phyloP scores from a whole-genome alignment of 768 basidiomycete genomes.

The Dioszegia aurantiaca region DNA sequence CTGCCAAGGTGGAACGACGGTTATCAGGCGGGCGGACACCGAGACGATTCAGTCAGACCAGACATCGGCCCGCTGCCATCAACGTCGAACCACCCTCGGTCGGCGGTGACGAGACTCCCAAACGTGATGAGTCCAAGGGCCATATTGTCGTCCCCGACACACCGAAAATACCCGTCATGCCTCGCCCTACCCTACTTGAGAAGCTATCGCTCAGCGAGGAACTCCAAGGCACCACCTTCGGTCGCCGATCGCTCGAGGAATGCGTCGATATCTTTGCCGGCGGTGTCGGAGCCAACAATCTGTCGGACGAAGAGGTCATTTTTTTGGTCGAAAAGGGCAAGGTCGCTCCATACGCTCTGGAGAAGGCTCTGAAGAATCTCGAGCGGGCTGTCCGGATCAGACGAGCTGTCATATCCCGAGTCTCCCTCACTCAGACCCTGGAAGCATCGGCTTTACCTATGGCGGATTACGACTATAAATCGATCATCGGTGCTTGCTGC shows the following conservation, averaged over 20 bases:
- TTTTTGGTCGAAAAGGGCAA: slow-evolving; percentile 83
- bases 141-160: slow-evolving; percentile 34
- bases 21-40: slow-evolving; percentile 12
- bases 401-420: slow-evolving; percentile 84
- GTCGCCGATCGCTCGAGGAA: slow-evolving; percentile 65
- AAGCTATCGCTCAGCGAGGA: not conserved
- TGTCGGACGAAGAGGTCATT: slow-evolving; percentile 91
- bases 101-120: slow-evolving; percentile 48
- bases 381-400: slow-evolving; percentile 84
- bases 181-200: slow-evolving; percentile 4
- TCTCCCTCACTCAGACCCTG: slow-evolving; percentile 75
- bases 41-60: slow-evolving; percentile 1
- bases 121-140: slow-evolving; percentile 24
- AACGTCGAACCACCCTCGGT: slow-evolving; percentile 23
- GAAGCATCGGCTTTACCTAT: slow-evolving; percentile 80
- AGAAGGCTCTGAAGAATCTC: slow-evolving; percentile 86
- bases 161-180: slow-evolving; percentile 39
- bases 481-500: slow-evolving; percentile 93
- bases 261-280: slow-evolving; percentile 70
- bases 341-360: slow-evolving; percentile 89
- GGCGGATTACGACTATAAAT: slow-evolving; percentile 83
- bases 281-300: slow-evolving; percentile 53
- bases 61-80: slow-evolving; percentile 17
- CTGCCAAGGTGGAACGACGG: slow-evolving; percentile 30
- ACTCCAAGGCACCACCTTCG: slow-evolving; percentile 23